Evolutionary conservation across 1,284 basidiomycete species (phyloP).

Genomic region (Cryptococcus wingfieldii): DNA sequence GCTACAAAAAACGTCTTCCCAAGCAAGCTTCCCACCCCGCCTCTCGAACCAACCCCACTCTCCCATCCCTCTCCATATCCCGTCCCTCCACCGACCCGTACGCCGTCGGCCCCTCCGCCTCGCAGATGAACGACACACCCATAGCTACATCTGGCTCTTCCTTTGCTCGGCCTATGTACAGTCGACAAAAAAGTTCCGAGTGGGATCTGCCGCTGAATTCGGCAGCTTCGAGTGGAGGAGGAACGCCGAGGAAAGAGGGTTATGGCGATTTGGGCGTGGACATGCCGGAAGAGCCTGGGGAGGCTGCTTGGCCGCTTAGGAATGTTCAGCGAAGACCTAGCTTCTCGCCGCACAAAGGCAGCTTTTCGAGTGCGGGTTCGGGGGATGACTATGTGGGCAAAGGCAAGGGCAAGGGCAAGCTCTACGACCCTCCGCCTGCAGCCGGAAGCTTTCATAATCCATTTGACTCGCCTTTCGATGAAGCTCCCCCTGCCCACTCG

Average conservation of each 20-base stretch:
- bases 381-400: background rate
- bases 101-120: slow-evolving; percentile 1
- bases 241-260: background rate
- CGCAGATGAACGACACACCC: slow-evolving; percentile 2
- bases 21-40: background rate
- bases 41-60: background rate
- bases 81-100: slow-evolving; percentile 17
- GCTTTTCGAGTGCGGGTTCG: background rate
- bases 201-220: slow-evolving; percentile 10
- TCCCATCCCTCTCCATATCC: slow-evolving; percentile 16
- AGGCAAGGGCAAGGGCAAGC: background rate
- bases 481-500: no score
- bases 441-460: no score
- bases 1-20: slow-evolving; percentile 9
- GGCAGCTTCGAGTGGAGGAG: background rate
- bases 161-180: slow-evolving; percentile 13
- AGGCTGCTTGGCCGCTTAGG: slow-evolving; percentile 12
- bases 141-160: slow-evolving; percentile 6
- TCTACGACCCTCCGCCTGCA: no score
- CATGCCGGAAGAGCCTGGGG: slow-evolving; percentile 7
- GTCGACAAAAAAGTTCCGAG: slow-evolving; percentile 14
- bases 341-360: background rate
- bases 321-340: slow-evolving; percentile 1
- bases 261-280: slow-evolving; percentile 5
- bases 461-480: no score